Percentiles rank a stretch among this genome's conserved stretches.
Conservation (phyloP, 2,329 filamentous ascomycete species). For the Ophiostoma australiae region DNA sequence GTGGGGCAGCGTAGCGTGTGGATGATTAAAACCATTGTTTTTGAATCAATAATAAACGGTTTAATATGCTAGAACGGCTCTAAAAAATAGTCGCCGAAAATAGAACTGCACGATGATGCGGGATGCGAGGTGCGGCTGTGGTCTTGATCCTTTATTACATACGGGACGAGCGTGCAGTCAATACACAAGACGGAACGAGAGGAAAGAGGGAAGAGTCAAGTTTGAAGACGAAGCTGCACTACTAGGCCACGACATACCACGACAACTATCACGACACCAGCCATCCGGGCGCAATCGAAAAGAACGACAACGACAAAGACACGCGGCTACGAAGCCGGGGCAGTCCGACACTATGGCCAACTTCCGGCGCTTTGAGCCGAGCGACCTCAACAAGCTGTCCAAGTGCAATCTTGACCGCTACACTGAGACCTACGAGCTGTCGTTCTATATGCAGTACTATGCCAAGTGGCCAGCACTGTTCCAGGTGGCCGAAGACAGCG, state of each 20-base stretch:
- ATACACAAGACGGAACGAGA: neutral
- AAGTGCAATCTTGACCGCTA: conserved; percentile 92
- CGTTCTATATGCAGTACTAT: conserved; percentile 94
- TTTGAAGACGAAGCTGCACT: neutral
- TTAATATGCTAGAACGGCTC: conserved; percentile 7
- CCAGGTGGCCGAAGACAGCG: conserved; percentile 79
- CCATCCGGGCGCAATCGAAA: neutral
- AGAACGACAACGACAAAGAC: neutral
- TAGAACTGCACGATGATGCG: conserved; percentile 1
- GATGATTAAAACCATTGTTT: conserved; percentile 12
- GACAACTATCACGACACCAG: neutral
- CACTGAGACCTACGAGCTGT: conserved; percentile 95
- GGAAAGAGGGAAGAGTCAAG: neutral
- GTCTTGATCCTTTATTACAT: neutral
- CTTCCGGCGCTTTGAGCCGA: conserved; percentile 77
- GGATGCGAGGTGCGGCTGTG: neutral
- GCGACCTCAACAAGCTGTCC: conserved; percentile 84
- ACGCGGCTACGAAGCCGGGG: neutral
- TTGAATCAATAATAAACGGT: conserved; percentile 9
- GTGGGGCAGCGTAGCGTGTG: neutral
- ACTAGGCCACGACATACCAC: neutral
- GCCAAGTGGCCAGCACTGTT: conserved; percentile 95
- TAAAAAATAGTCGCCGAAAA: conserved; percentile 17
- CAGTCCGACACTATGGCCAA: conserved; percentile 58
- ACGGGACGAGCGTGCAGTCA: neutral